A percentile compares a stretch with the other conserved stretches of the same genome.
Conservation (phyloP, 164 flowering plant genomes). For the Cinnamomum chago region DNA sequence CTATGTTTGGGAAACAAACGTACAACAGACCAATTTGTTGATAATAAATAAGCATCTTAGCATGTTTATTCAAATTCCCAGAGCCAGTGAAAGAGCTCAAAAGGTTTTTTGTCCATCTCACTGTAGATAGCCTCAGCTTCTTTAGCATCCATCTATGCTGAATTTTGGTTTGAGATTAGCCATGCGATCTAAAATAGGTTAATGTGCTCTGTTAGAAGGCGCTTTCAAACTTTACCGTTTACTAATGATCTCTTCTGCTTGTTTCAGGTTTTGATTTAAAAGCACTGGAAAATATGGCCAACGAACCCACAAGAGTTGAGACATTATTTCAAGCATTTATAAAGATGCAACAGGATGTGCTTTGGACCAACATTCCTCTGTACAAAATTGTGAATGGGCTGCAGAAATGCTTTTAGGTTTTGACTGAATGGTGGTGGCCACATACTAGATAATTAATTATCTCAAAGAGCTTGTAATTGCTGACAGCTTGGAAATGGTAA, state of each 20-base stretch:
- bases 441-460: background rate
- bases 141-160: too few species aligned
- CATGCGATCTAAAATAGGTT: background rate
- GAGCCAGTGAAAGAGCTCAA: too few species aligned
- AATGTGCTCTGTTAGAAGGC: background rate
- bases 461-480: background rate
- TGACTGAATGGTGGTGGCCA: background rate
- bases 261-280: background rate
- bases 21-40: too few species aligned
- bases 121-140: background rate
- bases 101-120: background rate
- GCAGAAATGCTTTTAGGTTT: background rate
- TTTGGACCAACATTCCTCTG: background rate
- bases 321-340: background rate
- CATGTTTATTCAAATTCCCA: too few species aligned
- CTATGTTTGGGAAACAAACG: too few species aligned
- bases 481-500: background rate
- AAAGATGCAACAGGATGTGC: background rate
- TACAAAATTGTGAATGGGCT: background rate
- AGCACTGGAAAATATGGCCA: background rate
- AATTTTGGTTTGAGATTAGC: too few species aligned
- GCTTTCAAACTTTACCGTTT: too few species aligned
- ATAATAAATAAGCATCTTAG: too few species aligned
- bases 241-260: background rate
- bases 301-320: background rate